Conservation (phyloP, 169 alveolate species). For the Cryptosporidium viatorum region DNA sequence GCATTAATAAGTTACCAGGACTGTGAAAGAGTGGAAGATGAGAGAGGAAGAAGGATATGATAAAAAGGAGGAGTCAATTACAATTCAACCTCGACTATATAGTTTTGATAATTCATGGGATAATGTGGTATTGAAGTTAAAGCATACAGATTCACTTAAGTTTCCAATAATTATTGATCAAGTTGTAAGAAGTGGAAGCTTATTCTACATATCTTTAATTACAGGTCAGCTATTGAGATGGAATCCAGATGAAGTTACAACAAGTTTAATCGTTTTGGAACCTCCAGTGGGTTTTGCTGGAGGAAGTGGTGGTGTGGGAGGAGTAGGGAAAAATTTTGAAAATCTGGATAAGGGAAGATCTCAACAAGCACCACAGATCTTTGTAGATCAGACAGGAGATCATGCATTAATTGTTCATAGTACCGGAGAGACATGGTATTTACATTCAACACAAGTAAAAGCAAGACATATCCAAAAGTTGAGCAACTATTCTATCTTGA, state of each 20-base stretch:
- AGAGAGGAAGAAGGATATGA: slow-evolving; percentile 23
- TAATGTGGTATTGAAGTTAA: not conserved
- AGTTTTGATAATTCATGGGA: slow-evolving; percentile 73
- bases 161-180: slow-evolving; percentile 58
- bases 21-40: not conserved
- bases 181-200: slow-evolving; percentile 26
- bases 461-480: slow-evolving; percentile 48
- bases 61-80: slow-evolving; percentile 27
- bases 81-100: slow-evolving; percentile 48
- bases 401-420: slow-evolving; percentile 30
- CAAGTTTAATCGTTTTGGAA: slow-evolving; percentile 22
- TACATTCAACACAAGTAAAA: slow-evolving; percentile 36
- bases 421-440: slow-evolving; percentile 69
- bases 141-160: slow-evolving; percentile 14
- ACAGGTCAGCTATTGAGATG: slow-evolving; percentile 69
- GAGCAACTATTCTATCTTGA: slow-evolving; percentile 45
- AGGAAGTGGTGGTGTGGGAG: not conserved
- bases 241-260: slow-evolving; percentile 58
- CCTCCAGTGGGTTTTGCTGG: slow-evolving; percentile 54
- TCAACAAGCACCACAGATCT: slow-evolving; percentile 38
- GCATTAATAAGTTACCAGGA: not conserved
- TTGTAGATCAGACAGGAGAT: slow-evolving; percentile 63
- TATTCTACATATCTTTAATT: slow-evolving; percentile 47
- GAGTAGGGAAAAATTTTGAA: not conserved
- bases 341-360: not conserved